Base-by-base conservation (phyloP, 108 stramenopile species). In the Fragilaria radians region DNA sequence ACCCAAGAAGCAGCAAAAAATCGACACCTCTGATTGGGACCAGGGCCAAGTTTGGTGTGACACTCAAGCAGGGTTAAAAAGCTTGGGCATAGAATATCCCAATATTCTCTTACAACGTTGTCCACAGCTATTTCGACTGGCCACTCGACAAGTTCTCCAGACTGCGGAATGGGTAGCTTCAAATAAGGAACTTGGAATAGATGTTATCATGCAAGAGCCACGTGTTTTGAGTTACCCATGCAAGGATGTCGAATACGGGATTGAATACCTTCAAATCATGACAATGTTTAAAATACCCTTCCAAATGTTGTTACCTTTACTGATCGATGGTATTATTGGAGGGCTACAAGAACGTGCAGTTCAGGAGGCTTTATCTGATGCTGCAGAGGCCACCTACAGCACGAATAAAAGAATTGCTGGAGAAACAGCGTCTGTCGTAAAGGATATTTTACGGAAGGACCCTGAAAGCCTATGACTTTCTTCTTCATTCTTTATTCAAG, bases 261-360 rank as follows among this genome's bases (percentile, higher is more conserved):
- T 72, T 11, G 65, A 72, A 42, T 72, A 66, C 46, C 56, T 72
- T 47, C 60, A 42, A 25, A 60, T 54, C 50, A 67, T 67, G 66
- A 51, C 32, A 26, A 59, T 60, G 66, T 47, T 25, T 5, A 42
- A 7, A 42, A n/a, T n/a, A n/a, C 14, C 36, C 36, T 42, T 42
- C 11, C 32, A 33, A 58, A 14, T 59, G 22, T 26, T 52, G 22
- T 23, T 52, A 18, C 62, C 64, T 9, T 55, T 72, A 5, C 49
- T 72, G 14, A 22, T 66, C 5, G 32, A 26, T 29, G 64, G 55
- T 42, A 66, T 72, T 22, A 32, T 61, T 23, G 71, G 71, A 28
- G 71, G 71, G 11, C 52, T 72, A 18, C 64, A 66, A 32, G 71
- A 72, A 50, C 64, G 52, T n/a, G 53, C 71, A 21, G 65, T 72